A percentile compares a stretch with the other conserved stretches of the same genome.
Evolutionary conservation across 768 basidiomycete genomes (phyloP).

Genomic region (Podaxis sp.): DNA sequence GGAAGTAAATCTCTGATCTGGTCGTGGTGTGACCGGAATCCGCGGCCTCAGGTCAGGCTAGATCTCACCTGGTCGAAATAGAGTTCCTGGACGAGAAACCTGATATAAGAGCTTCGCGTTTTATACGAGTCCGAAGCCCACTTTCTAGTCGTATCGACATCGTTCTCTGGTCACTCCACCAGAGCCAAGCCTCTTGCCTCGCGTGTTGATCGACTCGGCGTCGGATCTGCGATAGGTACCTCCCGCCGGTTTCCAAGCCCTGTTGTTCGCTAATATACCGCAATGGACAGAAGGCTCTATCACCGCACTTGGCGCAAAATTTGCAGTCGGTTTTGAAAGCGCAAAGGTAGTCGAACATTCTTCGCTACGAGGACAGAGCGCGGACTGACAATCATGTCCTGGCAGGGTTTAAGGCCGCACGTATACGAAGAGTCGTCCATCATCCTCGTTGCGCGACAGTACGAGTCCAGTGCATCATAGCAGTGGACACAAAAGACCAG

Average conservation of each 20-base stretch:
- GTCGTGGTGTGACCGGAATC: constrained; percentile 25
- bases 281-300: not conserved
- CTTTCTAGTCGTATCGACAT: constrained; percentile 3
- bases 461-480: not conserved
- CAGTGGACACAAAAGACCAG: not conserved
- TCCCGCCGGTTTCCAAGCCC: not conserved
- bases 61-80: constrained; percentile 25
- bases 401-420: not conserved
- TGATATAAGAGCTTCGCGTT: constrained; percentile 25
- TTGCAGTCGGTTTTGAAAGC: not conserved
- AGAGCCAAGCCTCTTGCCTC: not conserved
- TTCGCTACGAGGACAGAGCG: not conserved
- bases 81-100: constrained; percentile 23
- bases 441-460: not conserved
- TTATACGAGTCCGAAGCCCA: constrained; percentile 9
- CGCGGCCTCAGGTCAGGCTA: constrained; percentile 26
- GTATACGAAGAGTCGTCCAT: not conserved
- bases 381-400: constrained; percentile 2
- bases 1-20: constrained; percentile 31
- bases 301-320: constrained; percentile 7
- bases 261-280: not conserved
- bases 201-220: not conserved
- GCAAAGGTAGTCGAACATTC: constrained; percentile 5
- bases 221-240: constrained; percentile 1
- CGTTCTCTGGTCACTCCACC: constrained; percentile 1